A percentile compares a stretch with the other conserved stretches of the same genome.
These are phyloP conservation scores for Cryptosporidium canis DNA, from an alignment of 169 alveolate species.

Conservation along the genomic window DNA sequence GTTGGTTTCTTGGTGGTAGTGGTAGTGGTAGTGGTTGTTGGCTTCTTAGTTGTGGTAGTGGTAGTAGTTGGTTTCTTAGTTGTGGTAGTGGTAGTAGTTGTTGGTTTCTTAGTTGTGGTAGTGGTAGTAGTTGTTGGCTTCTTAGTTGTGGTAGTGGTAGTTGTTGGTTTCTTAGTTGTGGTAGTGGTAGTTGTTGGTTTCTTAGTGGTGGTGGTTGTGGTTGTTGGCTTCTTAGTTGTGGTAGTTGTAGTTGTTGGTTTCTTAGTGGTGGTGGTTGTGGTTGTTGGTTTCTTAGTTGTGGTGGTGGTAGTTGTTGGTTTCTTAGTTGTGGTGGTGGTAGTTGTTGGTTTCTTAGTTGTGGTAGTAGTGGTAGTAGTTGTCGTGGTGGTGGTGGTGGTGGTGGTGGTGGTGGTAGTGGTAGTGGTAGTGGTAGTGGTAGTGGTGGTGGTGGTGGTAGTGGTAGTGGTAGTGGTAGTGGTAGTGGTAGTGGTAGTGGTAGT, in stretches of 20 bases:
- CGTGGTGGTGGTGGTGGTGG: conserved; percentile 18
- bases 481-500: conserved; percentile 9
- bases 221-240: conserved; percentile 2
- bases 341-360: conserved; percentile 1
- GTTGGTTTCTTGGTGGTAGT: background rate
- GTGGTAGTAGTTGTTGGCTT: background rate
- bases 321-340: conserved; percentile 22
- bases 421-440: conserved; percentile 2
- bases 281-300: background rate
- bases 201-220: conserved; percentile 7
- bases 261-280: conserved; percentile 12
- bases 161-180: conserved; percentile 11
- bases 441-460: background rate
- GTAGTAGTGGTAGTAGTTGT: conserved; percentile 46
- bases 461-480: background rate
- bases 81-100: background rate
- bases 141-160: conserved; percentile 8
- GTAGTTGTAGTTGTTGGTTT: conserved; percentile 22
- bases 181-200: conserved; percentile 21
- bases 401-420: background rate
- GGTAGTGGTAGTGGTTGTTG: background rate
- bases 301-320: conserved; percentile 28
- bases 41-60: background rate
- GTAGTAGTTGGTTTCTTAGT: background rate
- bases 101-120: background rate